Conservation (phyloP, 2,329 filamentous ascomycete genomes). For the Aureobasidium sp. region DNA sequence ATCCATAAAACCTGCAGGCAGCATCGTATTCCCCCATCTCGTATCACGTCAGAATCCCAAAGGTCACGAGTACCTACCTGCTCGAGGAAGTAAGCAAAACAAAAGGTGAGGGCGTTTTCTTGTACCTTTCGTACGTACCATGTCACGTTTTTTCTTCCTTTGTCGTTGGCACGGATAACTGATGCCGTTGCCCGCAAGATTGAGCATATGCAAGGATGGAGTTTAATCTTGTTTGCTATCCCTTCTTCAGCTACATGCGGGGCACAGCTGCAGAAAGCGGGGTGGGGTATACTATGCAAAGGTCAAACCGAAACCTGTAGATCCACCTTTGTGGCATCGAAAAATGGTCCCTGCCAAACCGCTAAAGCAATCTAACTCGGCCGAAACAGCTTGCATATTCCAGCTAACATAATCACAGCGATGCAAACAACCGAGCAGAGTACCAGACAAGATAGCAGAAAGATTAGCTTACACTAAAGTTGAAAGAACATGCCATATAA, state of each 20-base stretch:
- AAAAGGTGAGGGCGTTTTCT: not conserved
- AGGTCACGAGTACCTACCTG: not conserved
- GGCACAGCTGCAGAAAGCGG: not conserved
- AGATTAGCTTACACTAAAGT: no score
- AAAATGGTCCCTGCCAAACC: no score
- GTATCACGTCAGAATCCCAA: not conserved
- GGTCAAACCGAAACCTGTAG: not conserved
- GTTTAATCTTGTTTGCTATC: not conserved
- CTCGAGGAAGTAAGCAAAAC: not conserved
- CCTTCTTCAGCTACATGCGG: not conserved
- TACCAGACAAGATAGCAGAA: no score
- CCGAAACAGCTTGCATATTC: not conserved
- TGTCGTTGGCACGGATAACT: not conserved
- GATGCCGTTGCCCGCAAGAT: not conserved
- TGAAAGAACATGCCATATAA: not conserved
- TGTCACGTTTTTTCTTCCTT: not conserved
- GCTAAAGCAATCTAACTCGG: not conserved
- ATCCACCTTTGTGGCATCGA: not conserved
- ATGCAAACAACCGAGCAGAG: no score
- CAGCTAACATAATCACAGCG: no score
- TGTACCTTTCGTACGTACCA: constrained; percentile 12
- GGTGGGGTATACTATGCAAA: not conserved
- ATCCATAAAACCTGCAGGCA: no score
- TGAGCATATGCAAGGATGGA: constrained; percentile 6
- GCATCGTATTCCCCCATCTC: not conserved